Base-by-base conservation (phyloP, 345 rosid genomes). In the Populus ilicifolia region DNA sequence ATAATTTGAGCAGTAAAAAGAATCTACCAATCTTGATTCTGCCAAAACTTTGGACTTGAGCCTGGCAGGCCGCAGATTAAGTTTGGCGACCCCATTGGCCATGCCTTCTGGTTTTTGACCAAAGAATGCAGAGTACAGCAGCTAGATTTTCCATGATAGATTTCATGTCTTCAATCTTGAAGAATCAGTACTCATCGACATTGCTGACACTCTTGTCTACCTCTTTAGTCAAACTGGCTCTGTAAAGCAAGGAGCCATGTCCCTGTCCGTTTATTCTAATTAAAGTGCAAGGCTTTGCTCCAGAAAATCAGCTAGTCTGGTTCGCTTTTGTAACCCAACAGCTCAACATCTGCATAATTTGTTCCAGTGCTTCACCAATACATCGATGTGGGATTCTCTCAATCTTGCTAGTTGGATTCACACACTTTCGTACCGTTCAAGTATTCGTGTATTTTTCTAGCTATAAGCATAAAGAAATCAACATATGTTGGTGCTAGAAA, bases 201-300 rank as follows among this genome's bases (percentile, higher is more conserved):
- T 9, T 25, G 71, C 78, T 78, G 83, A 76, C 78, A 81, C 61
- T 38, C 36, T 20, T 78, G 82, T 72, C 77, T 11, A 50, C 70
- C 29, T 38, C 41, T 61, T 4, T 33, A 65, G 77, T 79, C 80
- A 81, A 79, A 79, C 27, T 10, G 70, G 63, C 78, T 69, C 74
- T 76, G 3, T 5, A 69, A 83, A 74, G 79, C 61, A 54, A 56
- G 44, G 20, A 30, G 4, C 43, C 61, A 63, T 70, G 78, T 70
- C 86, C 61, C 67, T 62, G 9, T 82, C 81, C 73, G 17, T 71
- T 67, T 76, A 82, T 78, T 78, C 84, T 72, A 33, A 33, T 33
- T 33, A 62, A 54, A 48, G 39, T 43, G 33, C 9, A 12, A 20
- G 35, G 41, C 46, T 80, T 82, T 56, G 61, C 18, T 63, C 69